Conservation (phyloP, 73 alveolate genomes). For the Blepharisma stoltei region DNA sequence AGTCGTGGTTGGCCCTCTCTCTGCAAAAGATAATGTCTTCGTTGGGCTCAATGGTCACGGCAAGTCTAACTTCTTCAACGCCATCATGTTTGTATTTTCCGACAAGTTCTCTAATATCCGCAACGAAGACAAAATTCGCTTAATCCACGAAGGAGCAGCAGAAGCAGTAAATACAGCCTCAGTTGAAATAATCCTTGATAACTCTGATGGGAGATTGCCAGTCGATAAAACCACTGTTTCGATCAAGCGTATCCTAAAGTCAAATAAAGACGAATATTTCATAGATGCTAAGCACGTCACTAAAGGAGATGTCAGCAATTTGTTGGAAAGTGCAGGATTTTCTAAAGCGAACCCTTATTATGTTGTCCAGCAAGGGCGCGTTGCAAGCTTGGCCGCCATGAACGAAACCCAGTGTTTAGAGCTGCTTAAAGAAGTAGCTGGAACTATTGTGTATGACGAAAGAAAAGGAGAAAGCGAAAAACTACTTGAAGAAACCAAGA, state of each 20-base stretch:
- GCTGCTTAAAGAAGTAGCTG: conserved; percentile 76
- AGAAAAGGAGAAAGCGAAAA: conserved; percentile 64
- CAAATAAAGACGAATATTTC: conserved; percentile 67
- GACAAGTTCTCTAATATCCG: conserved; percentile 64
- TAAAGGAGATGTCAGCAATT: conserved; percentile 67
- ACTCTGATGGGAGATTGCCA: conserved; percentile 62
- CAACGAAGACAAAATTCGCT: conserved; percentile 66
- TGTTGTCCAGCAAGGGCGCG: conserved; percentile 80
- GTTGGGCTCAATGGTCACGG: conserved; percentile 87
- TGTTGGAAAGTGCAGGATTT: conserved; percentile 83
- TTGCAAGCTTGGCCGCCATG: conserved; percentile 58
- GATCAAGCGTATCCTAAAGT: conserved; percentile 58
- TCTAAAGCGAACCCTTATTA: conserved; percentile 63
- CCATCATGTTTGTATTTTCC: conserved; percentile 74
- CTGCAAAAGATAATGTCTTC: conserved; percentile 55
- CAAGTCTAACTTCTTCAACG: conserved; percentile 75
- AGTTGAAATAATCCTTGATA: conserved; percentile 77
- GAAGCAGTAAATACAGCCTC: conserved; percentile 46
- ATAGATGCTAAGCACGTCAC: conserved; percentile 69
- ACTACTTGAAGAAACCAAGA: conserved; percentile 63
- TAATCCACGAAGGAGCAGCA: conserved; percentile 65
- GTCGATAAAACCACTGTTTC: conserved; percentile 62
- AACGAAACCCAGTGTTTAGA: conserved; percentile 73
- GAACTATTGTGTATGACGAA: conserved; percentile 75
- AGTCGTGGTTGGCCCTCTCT: conserved; percentile 61